Evolutionary conservation across 352 stramenopile genomes (phyloP).

Genomic region (Globisporangium takayamanum): DNA sequence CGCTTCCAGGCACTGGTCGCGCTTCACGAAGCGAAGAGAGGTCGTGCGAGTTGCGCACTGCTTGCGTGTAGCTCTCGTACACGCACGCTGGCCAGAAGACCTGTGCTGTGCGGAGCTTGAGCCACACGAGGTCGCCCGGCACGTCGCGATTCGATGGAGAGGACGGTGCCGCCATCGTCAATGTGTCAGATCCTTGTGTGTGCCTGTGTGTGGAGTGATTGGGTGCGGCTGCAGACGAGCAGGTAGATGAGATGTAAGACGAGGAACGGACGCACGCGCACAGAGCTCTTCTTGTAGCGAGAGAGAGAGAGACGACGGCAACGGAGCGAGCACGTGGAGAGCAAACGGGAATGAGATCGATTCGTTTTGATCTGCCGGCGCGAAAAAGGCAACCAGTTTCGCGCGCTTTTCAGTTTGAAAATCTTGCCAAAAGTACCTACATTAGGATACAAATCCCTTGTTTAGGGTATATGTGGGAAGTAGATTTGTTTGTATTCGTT

Average conservation of each 20-base stretch:
- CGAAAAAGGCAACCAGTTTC: no score
- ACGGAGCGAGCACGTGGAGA: no score
- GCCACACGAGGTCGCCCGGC: slow-evolving; percentile 23
- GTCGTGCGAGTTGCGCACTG: slow-evolving; percentile 41
- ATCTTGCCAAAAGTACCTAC: no score
- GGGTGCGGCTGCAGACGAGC: not conserved
- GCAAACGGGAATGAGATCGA: no score
- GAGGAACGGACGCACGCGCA: no score
- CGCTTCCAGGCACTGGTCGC: slow-evolving; percentile 50
- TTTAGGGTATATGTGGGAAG: no score
- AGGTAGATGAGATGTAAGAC: not conserved
- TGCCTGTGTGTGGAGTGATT: not conserved
- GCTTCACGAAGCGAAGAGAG: slow-evolving; percentile 23
- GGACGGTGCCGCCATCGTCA: not conserved
- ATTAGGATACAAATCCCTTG: no score
- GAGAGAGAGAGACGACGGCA: no score
- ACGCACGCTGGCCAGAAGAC: slow-evolving; percentile 72
- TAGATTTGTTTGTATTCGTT: no score
- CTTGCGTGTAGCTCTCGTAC: slow-evolving; percentile 51
- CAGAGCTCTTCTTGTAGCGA: no score
- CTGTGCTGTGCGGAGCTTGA: slow-evolving; percentile 43
- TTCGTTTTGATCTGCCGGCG: no score
- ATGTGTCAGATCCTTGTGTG: not conserved
- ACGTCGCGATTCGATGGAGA: not conserved
- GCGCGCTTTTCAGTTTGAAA: no score